Percentiles rank a stretch among this genome's conserved stretches.
Evolutionary conservation across 1,139 yeast species (phyloP).

Genomic region (Yamadazyma friedrichii): DNA sequence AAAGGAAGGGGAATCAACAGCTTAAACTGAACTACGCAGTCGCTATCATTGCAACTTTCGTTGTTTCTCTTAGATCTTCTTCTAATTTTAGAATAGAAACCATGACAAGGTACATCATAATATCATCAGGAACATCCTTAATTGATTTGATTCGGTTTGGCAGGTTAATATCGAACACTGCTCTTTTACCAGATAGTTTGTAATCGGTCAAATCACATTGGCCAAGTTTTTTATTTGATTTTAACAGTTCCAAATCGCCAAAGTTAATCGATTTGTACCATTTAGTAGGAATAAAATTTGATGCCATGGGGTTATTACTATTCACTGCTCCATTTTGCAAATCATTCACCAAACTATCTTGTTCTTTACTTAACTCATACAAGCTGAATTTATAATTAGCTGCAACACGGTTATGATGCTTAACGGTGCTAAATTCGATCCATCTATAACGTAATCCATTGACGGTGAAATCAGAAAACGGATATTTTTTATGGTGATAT

Average conservation of each 20-base stretch:
- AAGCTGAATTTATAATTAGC: slow-evolving; percentile 1
- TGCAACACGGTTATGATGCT: neutral
- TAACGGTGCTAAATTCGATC: slow-evolving; percentile 2
- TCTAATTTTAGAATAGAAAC: slow-evolving; percentile 1
- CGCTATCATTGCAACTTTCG: neutral
- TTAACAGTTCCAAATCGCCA: neutral
- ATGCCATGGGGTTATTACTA: neutral
- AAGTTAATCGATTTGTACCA: neutral
- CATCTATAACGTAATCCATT: slow-evolving; percentile 3
- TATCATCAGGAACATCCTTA: slow-evolving; percentile 2
- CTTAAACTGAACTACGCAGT: no score
- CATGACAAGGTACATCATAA: slow-evolving; percentile 1
- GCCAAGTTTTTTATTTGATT: slow-evolving; percentile 2
- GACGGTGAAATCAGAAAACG: slow-evolving; percentile 3
- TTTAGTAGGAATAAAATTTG: neutral
- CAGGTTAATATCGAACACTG: slow-evolving; percentile 5
- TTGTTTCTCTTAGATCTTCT: slow-evolving; percentile 1
- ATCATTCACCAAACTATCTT: neutral
- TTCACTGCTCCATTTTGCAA: neutral
- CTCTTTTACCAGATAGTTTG: neutral
- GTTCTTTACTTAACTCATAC: slow-evolving; percentile 1
- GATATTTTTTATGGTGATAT: slow-evolving; percentile 3
- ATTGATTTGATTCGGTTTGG: neutral
- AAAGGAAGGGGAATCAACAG: no score
- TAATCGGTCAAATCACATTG: slow-evolving; percentile 2